Base-by-base conservation (phyloP, 192 early-diverging fungal genomes). In the Coemansia sp. region DNA sequence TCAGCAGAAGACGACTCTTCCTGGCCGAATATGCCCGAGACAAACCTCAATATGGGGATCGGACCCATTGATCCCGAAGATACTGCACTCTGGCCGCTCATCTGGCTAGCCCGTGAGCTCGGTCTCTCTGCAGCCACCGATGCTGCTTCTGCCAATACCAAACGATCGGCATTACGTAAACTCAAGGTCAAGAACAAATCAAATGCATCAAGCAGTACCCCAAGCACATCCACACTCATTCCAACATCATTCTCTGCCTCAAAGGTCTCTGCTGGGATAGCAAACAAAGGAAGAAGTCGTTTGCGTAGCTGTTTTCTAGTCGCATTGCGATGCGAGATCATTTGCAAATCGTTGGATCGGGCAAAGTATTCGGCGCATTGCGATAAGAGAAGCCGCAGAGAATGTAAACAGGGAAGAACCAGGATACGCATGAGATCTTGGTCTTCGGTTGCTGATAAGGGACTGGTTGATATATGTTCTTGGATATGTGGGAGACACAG, bases 361-460 rank as follows among this genome's bases (percentile, higher is more conserved):
- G 52, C 55, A 72, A 64, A 64, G 39, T 59, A 64, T 20, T 40
- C 47, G 0, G 64, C 50, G 45, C 59, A 58, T 27, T 67, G 71
- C 17, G 60, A 53, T 20, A 74, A 38, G 32, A 67, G 53, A 28
- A 63, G 39, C 5, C 64, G 59, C 46, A 74, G 24, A 8, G 59
- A 40, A 19, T 67, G 60, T 39, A 74, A n/a, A 5, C 60, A 74
- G 3, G 71, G 71, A 4, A 74, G 55, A 1, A 55, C 60, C 48
- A 74, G 36, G 34, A 23, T 41, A 5, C 27, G 51, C 60, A 74
- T 43, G 10, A 67, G 23, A 10, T 51, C 57, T 8, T 35, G 44
- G 7, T 53, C 45, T 24, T 30, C 33, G 25, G 36, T 4, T 7
- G 27, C 25, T 0, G 5, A 18, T 19, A 15, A 32, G 0, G 40